Percentiles rank a stretch among this genome's conserved stretches.
phyloP scores from a whole-genome alignment of 257 asterid genomes.

The Leonotis leonurus region DNA sequence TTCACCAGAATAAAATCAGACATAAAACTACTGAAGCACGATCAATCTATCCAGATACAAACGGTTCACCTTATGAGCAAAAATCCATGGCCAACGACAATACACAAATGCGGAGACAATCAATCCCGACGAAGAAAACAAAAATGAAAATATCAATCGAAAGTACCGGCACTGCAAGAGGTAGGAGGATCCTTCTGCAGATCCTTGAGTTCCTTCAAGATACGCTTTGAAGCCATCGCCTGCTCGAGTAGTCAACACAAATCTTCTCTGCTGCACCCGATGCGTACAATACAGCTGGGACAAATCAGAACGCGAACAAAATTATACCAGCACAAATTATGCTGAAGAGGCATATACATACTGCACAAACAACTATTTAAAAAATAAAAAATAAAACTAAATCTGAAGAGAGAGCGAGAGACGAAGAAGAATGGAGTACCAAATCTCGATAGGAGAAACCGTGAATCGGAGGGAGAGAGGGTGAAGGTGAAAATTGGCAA shows the following conservation, averaged over 20 bases:
- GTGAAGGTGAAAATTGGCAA: constrained; percentile 1
- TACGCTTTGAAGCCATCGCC: constrained; percentile 37
- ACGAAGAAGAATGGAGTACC: not conserved
- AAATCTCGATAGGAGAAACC: not conserved
- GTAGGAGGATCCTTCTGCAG: constrained; percentile 33
- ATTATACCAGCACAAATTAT: not conserved
- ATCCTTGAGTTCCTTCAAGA: constrained; percentile 35
- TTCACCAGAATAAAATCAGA: not conserved
- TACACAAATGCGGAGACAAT: not conserved
- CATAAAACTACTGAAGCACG: not conserved
- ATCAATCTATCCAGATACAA: not conserved
- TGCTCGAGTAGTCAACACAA: constrained; percentile 5
- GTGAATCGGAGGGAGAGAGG: constrained; percentile 13
- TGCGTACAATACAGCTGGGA: not conserved
- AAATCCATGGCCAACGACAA: not conserved
- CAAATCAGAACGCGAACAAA: not conserved
- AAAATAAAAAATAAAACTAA: not conserved
- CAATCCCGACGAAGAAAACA: not conserved
- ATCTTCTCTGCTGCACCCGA: not conserved
- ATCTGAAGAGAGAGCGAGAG: not conserved
- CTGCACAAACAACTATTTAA: not conserved
- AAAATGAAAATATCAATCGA: not conserved
- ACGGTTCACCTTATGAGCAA: not conserved
- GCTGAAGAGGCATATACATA: not conserved
- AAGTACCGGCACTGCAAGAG: constrained; percentile 26